These are phyloP conservation scores for Pinus albicaulis DNA, from an alignment of 75 land plant species.

Conservation along the genomic window DNA sequence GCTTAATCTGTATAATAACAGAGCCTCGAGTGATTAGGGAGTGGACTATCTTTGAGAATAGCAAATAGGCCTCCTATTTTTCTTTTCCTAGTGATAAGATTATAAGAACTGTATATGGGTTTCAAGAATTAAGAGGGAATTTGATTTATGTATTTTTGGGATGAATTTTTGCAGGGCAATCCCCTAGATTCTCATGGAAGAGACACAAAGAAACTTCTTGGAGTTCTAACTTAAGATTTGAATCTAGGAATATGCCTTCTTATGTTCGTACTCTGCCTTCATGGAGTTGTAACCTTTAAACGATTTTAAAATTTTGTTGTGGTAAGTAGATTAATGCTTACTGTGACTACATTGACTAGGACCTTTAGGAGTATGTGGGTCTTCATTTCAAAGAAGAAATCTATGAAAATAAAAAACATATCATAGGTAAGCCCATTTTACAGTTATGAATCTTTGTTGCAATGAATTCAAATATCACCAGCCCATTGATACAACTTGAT, in stretches of 20 bases:
- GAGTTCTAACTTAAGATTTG: slow-evolving; percentile 39
- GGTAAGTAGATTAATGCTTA: slow-evolving; percentile 60
- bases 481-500: not conserved
- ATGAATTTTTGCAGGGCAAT: slow-evolving; percentile 24
- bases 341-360: slow-evolving; percentile 67
- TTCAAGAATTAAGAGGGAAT: too few species aligned
- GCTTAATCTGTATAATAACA: too few species aligned
- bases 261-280: too few species aligned
- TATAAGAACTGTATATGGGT: too few species aligned
- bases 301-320: not conserved
- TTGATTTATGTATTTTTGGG: not conserved
- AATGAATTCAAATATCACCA: not conserved
- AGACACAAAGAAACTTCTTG: slow-evolving; percentile 44
- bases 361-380: slow-evolving; percentile 63
- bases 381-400: slow-evolving; percentile 63
- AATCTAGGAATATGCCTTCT: not conserved
- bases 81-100: too few species aligned
- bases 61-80: too few species aligned
- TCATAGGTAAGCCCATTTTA: slow-evolving; percentile 29
- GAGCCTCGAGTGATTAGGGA: too few species aligned
- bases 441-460: not conserved
- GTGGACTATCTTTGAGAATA: too few species aligned
- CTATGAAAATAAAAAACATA: slow-evolving; percentile 49
- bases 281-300: not conserved
- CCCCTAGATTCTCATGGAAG: slow-evolving; percentile 14